Evolutionary conservation across 176 grass and related monocot species (phyloP), one percentile per base, ranked within the genome.

Genomic region (Avena atlantica): DNA sequence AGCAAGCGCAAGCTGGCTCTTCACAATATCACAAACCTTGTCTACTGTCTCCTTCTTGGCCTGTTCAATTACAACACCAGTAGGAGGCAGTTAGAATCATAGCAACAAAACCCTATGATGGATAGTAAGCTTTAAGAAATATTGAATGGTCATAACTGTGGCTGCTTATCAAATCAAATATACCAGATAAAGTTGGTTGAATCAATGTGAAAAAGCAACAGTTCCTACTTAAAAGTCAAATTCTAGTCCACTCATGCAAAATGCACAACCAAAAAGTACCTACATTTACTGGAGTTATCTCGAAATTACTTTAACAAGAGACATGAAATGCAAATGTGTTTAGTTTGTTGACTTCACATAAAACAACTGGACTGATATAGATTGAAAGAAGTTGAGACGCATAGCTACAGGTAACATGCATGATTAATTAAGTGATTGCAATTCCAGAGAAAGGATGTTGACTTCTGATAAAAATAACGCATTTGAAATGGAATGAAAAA

Each of bases 1-100:
- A 55, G 77, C 9, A 74, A 93, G 86, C 0, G 86, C 86, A 62
- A 93, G 86, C 68, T 93, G 92, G 67, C 76, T 83, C 89, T 93
- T 93, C 23, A 93, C 92, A 73, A 93, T 91, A 24, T 80, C 73
- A 65, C 92, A 93, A 73, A 93, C 92, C 86, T 88, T 31, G 2
- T 93, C 86, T 20, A 93, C 42, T 0, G 92, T 93, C 79, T 93
- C 92, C 75, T 86, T 86, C 70, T 93, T 93, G 63, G 92, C 92
- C 92, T 93, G 79, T 31, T 86, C 14, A 93, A 56, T 68, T 52
- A 78, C 5, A 86, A 45, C 29, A 21, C n/a, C 50, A 79, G 57
- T 70, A 27, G 10, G 11, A 76, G 20, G 58, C 25, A 80, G 12
- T 51, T 81, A 27, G 29, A 85, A 72, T 68, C 71, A 25, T 70